A percentile compares a stretch with the other conserved stretches of the same genome.
Evolutionary conservation across 148 eudicot genomes (phyloP).

Genomic region (Silene uniflora): DNA sequence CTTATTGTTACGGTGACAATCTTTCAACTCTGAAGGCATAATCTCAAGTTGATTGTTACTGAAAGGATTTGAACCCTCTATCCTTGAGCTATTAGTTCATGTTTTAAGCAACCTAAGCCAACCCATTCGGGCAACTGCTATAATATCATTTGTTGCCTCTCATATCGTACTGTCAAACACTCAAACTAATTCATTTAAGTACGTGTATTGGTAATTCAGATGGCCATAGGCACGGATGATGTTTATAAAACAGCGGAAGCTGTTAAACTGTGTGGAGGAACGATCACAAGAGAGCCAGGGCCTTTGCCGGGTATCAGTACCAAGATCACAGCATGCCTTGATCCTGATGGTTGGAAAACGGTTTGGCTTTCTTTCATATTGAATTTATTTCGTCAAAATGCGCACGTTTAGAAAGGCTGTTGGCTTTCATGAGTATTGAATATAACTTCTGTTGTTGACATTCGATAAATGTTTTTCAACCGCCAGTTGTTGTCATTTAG

Average conservation of each 20-base stretch:
- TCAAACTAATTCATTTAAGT: not conserved
- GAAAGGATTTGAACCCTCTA: not conserved
- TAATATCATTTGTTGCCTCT: not conserved
- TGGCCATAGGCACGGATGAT: constrained; percentile 49
- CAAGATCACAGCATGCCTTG: constrained; percentile 47
- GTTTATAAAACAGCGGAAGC: constrained; percentile 53
- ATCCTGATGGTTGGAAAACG: constrained; percentile 55
- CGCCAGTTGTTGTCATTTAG: too few species aligned
- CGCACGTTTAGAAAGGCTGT: not conserved
- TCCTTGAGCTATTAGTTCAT: too few species aligned
- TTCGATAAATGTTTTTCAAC: too few species aligned
- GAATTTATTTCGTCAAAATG: not conserved
- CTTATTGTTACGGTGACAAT: too few species aligned
- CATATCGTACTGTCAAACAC: not conserved
- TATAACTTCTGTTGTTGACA: too few species aligned
- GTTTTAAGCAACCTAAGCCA: too few species aligned
- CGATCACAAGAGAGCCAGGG: constrained; percentile 41
- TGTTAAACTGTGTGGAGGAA: constrained; percentile 40
- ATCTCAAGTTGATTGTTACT: too few species aligned
- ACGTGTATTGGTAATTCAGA: constrained; percentile 26
- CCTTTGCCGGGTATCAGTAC: constrained; percentile 48
- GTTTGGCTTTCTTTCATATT: constrained; percentile 17
- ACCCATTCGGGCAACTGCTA: not conserved
- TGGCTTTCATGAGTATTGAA: too few species aligned
- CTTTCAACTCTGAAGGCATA: too few species aligned